Evolutionary conservation across 108 stramenopile genomes (phyloP).

Genomic region (Cyclotella distinguenda): DNA sequence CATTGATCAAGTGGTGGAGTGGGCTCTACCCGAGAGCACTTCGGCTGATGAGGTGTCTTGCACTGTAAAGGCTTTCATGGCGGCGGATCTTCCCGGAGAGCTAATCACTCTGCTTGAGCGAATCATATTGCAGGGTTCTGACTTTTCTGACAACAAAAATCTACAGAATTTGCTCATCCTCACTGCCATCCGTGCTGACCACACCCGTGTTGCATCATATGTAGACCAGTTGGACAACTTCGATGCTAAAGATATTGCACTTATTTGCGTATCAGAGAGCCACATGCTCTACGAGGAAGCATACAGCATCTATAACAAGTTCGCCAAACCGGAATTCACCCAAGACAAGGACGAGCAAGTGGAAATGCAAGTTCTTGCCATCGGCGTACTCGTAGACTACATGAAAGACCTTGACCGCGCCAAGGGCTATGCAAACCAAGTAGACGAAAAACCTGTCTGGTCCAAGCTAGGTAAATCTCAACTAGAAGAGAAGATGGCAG

Average conservation of each 20-base stretch:
- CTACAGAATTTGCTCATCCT: conserved; percentile 99
- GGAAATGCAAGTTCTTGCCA: conserved; percentile 95
- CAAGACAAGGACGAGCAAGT: conserved; percentile 90
- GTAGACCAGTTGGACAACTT: conserved; percentile 99
- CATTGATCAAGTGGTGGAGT: conserved; percentile 99
- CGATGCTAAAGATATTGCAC: conserved; percentile 98
- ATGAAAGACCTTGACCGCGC: conserved; percentile 97
- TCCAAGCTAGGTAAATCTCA: conserved; percentile 98
- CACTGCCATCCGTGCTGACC: conserved; percentile 97
- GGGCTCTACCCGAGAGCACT: conserved; percentile 98
- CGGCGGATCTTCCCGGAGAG: conserved; percentile 97
- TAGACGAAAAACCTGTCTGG: conserved; percentile 98
- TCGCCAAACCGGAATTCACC: conserved; percentile 89
- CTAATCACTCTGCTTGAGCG: conserved; percentile 98
- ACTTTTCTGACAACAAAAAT: conserved; percentile 99
- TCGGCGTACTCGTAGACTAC: conserved; percentile 97
- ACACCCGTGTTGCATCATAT: conserved; percentile 96
- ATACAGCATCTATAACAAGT: conserved; percentile 98
- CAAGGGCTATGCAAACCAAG: conserved; percentile 95
- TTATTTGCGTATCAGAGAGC: conserved; percentile 97
- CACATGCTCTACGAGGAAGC: conserved; percentile 99
- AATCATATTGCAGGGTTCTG: conserved; percentile 98
- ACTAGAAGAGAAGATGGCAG: conserved; percentile 93
- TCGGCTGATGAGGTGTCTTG: conserved; percentile 98
- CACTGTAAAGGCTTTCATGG: conserved; percentile 99